phyloP scores from a whole-genome alignment of 768 basidiomycete species.

The Crucibulum laeve region DNA sequence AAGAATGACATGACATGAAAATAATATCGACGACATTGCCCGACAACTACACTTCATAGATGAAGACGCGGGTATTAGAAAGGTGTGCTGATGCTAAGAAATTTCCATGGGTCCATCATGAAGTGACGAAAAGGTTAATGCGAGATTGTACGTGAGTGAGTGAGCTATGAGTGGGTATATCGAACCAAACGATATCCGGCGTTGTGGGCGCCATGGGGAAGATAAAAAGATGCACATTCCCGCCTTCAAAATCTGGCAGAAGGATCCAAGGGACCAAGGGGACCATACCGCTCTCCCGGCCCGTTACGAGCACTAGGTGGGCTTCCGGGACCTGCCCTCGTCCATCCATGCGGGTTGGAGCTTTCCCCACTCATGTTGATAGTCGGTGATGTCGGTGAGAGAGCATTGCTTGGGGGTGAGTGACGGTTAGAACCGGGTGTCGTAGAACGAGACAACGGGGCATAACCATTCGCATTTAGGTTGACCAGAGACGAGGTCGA shows the following conservation, averaged over 20 bases:
- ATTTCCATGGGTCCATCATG: conserved; percentile 29
- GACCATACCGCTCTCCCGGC: conserved; percentile 42
- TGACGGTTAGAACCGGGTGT: conserved; percentile 30
- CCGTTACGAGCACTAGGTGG: conserved; percentile 14
- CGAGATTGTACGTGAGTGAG: conserved; percentile 16
- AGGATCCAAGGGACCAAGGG: conserved; percentile 60
- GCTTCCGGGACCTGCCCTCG: conserved; percentile 7
- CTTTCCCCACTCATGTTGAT: conserved; percentile 18
- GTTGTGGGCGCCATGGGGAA: conserved; percentile 15
- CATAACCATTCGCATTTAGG: conserved; percentile 48
- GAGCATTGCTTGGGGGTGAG: not conserved
- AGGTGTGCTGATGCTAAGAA: conserved; percentile 17
- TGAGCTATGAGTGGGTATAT: conserved; percentile 34
- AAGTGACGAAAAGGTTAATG: conserved; percentile 10
- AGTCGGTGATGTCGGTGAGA: conserved; percentile 34
- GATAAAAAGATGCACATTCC: conserved; percentile 14
- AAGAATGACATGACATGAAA: conserved; percentile 9
- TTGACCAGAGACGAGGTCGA: conserved; percentile 39
- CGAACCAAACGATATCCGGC: conserved; percentile 27
- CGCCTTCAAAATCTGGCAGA: conserved; percentile 43
- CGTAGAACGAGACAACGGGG: conserved; percentile 46
- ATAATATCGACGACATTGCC: conserved; percentile 9
- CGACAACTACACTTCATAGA: conserved; percentile 12
- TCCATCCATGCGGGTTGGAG: conserved; percentile 1
- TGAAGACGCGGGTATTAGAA: conserved; percentile 28